Percentiles rank a stretch among this genome's conserved stretches.
These are phyloP conservation scores for Hypholoma sublateritium DNA, from an alignment of 768 basidiomycete species.

Conservation along the genomic window DNA sequence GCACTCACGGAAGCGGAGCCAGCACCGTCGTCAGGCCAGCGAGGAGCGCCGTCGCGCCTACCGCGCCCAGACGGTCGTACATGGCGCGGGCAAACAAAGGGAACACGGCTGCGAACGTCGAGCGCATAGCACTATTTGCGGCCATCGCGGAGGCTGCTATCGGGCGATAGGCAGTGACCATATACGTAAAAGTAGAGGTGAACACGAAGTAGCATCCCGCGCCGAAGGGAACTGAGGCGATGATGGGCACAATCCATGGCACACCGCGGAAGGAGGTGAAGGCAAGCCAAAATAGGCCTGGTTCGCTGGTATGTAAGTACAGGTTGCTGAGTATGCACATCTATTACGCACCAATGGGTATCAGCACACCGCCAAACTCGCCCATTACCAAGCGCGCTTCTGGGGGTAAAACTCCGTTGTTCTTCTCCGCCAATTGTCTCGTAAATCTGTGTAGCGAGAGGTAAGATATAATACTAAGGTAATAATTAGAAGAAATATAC, in stretches of 20 bases:
- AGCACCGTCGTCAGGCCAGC: conserved; percentile 63
- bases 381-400: conserved; percentile 69
- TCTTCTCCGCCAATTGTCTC: conserved; percentile 31
- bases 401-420: conserved; percentile 56
- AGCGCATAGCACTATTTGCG: conserved; percentile 62
- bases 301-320: not conserved
- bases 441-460: conserved; percentile 18
- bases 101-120: conserved; percentile 60
- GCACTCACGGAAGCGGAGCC: conserved; percentile 58
- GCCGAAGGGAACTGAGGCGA: conserved; percentile 68
- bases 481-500: conserved; percentile 28
- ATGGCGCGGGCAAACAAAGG: conserved; percentile 66
- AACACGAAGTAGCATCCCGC: conserved; percentile 66
- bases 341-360: conserved; percentile 49
- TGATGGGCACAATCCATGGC: conserved; percentile 67
- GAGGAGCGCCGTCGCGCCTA: conserved; percentile 69
- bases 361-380: conserved; percentile 62
- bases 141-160: conserved; percentile 71
- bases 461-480: not conserved
- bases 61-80: conserved; percentile 67
- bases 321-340: too few species aligned
- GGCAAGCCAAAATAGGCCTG: conserved; percentile 62
- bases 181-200: conserved; percentile 69
- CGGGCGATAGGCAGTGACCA: conserved; percentile 67
- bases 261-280: conserved; percentile 49